Base-by-base conservation (phyloP, 495 filamentous ascomycete species). In the Rhizodiscina lignyota region DNA sequence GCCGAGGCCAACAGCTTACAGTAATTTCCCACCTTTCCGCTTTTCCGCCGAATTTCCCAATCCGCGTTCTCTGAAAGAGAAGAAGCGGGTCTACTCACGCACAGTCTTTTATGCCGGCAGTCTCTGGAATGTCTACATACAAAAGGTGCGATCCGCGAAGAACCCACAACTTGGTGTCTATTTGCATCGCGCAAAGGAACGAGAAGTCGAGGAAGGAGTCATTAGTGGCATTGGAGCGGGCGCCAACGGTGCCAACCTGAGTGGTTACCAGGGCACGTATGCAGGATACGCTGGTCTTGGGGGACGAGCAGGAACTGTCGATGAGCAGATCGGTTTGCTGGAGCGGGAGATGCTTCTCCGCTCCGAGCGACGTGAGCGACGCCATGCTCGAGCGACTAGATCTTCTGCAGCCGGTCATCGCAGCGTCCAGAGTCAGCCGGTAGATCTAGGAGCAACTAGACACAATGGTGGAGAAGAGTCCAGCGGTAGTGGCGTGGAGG, bases 31-130 rank as follows among this genome's bases (percentile, higher is more conserved):
- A 19, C 69, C 69, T 5, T 74, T 74, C 51, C 56, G 69, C 2
- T 74, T 74, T 38, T 58, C 66, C 13, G 70, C 64, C 15, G 69
- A 72, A 40, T 72, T 74, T 38, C 67, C 62, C 4, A 68, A 64
- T 36, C 65, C 70, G 4, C 52, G 61, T 11, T 50, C 58, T 6
- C 52, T 74, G 21, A 72, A 70, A 37, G 70, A 74, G 44, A 70
- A 68, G 53, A 74, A 72, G 42, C 49, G 70, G 4, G 66, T 73
- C 2, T 73, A 70, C 40, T 67, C 63, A 15, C 64, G 66, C 20
- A 74, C 70, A 4, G 69, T 74, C n/a, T 74, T 70, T 44, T 74
- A 74, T 39, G 70, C 69, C 12, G 69, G 69, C 13, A 63, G 58
- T 22, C 54, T 70, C 18, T 74, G 69, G 69, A 74, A 74, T 35